Evolutionary conservation across 495 filamentous ascomycete genomes (phyloP).

Genomic region (Penicillium dipodomyicola): DNA sequence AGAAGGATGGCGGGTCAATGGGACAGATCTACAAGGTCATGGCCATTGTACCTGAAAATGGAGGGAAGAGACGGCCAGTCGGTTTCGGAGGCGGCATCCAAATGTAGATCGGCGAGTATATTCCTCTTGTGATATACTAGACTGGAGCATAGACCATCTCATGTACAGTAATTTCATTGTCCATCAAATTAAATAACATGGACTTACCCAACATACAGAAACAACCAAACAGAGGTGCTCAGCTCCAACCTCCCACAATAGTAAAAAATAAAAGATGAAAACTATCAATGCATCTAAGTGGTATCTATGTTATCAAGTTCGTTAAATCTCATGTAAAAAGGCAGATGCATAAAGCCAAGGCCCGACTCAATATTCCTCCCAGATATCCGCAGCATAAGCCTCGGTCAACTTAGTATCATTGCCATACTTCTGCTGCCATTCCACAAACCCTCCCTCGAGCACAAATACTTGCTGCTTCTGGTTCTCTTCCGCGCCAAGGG

Average conservation of each 20-base stretch:
- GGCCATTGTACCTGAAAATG: slow-evolving; percentile 81
- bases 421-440: slow-evolving; percentile 87
- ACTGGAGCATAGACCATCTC: background rate
- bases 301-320: slow-evolving; percentile 21
- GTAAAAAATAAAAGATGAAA: background rate
- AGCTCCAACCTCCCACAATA: background rate
- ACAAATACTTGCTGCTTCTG: slow-evolving; percentile 71
- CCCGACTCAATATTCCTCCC: slow-evolving; percentile 58
- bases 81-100: slow-evolving; percentile 82
- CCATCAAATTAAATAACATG: background rate
- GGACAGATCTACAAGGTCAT: slow-evolving; percentile 91
- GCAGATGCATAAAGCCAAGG: slow-evolving; percentile 6
- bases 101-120: slow-evolving; percentile 13
- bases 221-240: background rate
- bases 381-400: slow-evolving; percentile 80
- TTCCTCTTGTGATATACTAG: background rate
- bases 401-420: slow-evolving; percentile 80
- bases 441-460: slow-evolving; percentile 80
- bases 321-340: slow-evolving; percentile 15
- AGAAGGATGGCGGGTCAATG: slow-evolving; percentile 77
- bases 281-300: slow-evolving; percentile 11
- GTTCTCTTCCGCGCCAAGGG: slow-evolving; percentile 34
- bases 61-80: slow-evolving; percentile 70
- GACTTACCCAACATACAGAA: background rate
- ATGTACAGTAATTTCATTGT: slow-evolving; percentile 6